These are phyloP conservation scores for Phialophora macrospora DNA, from an alignment of 2,329 filamentous ascomycete species.

Conservation along the genomic window DNA sequence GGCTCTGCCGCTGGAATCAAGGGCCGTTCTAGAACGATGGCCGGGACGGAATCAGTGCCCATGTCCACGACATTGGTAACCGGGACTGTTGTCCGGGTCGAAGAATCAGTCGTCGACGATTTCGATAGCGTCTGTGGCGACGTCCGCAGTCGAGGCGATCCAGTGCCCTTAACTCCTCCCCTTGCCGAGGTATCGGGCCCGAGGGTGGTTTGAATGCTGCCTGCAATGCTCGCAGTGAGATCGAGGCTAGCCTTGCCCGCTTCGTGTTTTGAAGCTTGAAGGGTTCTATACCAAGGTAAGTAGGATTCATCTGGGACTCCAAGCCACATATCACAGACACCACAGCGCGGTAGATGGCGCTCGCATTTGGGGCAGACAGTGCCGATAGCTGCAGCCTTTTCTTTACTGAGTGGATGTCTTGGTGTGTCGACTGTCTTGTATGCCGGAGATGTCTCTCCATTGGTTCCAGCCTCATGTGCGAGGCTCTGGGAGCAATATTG, in stretches of 20 bases:
- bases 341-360: slow-evolving; percentile 67
- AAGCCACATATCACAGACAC: slow-evolving; percentile 66
- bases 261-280: slow-evolving; percentile 20
- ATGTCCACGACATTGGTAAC: slow-evolving; percentile 2
- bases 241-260: slow-evolving; percentile 28
- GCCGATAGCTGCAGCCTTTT: slow-evolving; percentile 44
- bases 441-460: slow-evolving; percentile 44
- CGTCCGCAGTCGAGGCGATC: slow-evolving; percentile 23
- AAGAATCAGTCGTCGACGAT: slow-evolving; percentile 40
- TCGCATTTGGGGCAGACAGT: slow-evolving; percentile 66
- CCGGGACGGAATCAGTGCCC: slow-evolving; percentile 8
- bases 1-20: slow-evolving; percentile 7
- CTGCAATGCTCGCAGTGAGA: slow-evolving; percentile 33
- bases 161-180: slow-evolving; percentile 37
- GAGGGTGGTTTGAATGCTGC: slow-evolving; percentile 36
- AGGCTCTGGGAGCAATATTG: slow-evolving; percentile 64
- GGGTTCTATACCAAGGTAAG: slow-evolving; percentile 34
- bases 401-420: slow-evolving; percentile 35
- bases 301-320: slow-evolving; percentile 61
- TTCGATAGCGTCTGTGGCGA: slow-evolving; percentile 41
- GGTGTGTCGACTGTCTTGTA: slow-evolving; percentile 36
- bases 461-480: slow-evolving; percentile 48
- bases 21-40: slow-evolving; percentile 10
- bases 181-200: slow-evolving; percentile 24
- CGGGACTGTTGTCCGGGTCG: slow-evolving; percentile 35